These are phyloP conservation scores for Penicillium silybi DNA, from an alignment of 495 filamentous ascomycete species.

Conservation along the genomic window DNA sequence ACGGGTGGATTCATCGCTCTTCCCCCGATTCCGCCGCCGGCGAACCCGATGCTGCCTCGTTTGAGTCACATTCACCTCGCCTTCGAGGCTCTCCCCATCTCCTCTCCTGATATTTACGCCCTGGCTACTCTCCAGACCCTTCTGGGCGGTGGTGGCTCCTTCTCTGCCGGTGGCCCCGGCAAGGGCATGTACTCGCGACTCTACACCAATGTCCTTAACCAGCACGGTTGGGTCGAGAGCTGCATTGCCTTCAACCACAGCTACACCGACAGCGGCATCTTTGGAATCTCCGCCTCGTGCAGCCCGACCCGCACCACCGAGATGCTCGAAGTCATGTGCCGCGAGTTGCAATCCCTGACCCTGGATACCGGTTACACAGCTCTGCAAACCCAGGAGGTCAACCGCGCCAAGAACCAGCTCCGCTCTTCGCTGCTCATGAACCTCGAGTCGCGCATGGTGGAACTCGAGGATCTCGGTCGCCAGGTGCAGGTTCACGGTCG, in stretches of 20 bases:
- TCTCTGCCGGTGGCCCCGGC: slow-evolving; percentile 94
- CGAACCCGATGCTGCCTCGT: slow-evolving; percentile 72
- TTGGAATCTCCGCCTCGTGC: slow-evolving; percentile 88
- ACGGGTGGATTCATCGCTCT: slow-evolving; percentile 90
- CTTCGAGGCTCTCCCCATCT: slow-evolving; percentile 92
- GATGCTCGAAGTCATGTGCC: slow-evolving; percentile 92
- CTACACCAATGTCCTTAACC: slow-evolving; percentile 97
- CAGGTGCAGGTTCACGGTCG: slow-evolving; percentile 94
- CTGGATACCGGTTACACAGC: slow-evolving; percentile 63
- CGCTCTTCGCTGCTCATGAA: slow-evolving; percentile 93
- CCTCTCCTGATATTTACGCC: slow-evolving; percentile 88
- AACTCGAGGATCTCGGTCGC: slow-evolving; percentile 93
- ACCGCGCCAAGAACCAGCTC: slow-evolving; percentile 97
- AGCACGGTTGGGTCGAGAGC: slow-evolving; percentile 92
- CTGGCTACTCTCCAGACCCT: slow-evolving; percentile 95
- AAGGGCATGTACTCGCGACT: slow-evolving; percentile 99
- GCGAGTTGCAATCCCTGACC: slow-evolving; percentile 76
- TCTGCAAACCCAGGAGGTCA: slow-evolving; percentile 75
- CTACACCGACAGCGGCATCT: slow-evolving; percentile 92
- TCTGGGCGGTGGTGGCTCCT: slow-evolving; percentile 92
- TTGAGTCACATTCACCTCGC: slow-evolving; percentile 91
- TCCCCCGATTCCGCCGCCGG: slow-evolving; percentile 69
- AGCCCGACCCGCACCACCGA: slow-evolving; percentile 65
- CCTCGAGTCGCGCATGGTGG: slow-evolving; percentile 93
- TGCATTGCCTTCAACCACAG: slow-evolving; percentile 95